phyloP scores from a whole-genome alignment of 1,284 basidiomycete species.

The Cryptococcus wingfieldii region DNA sequence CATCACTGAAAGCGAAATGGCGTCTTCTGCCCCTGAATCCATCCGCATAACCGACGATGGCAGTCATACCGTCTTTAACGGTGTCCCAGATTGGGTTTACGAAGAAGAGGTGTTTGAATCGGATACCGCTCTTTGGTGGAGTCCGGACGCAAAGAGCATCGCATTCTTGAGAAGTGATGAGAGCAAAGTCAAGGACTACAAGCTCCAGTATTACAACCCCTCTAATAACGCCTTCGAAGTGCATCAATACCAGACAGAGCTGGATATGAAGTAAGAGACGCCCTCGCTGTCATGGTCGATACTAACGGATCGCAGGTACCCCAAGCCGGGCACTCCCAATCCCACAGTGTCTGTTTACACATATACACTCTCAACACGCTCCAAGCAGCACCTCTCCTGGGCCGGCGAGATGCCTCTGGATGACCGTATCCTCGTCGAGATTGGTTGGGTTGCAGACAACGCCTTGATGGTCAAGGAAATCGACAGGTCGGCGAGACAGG shows the following conservation, averaged over 20 bases:
- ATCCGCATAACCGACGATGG: constrained; percentile 79
- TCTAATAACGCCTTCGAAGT: constrained; percentile 62
- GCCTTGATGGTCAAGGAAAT: constrained; percentile 82
- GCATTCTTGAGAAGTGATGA: constrained; percentile 88
- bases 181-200: constrained; percentile 76
- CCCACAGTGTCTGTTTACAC: constrained; percentile 80
- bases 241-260: constrained; percentile 70
- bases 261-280: constrained; percentile 65
- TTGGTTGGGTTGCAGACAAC: constrained; percentile 75
- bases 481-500: constrained; percentile 72
- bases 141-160: constrained; percentile 71
- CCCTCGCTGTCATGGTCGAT: neutral
- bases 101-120: constrained; percentile 81
- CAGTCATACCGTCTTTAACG: constrained; percentile 80
- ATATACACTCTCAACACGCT: constrained; percentile 55
- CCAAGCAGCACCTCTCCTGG: constrained; percentile 64
- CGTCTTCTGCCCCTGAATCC: constrained; percentile 11
- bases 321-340: constrained; percentile 79
- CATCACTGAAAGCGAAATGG: constrained; percentile 51
- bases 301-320: constrained; percentile 38
- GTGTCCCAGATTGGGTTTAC: constrained; percentile 95
- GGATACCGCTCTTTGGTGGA: constrained; percentile 85
- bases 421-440: constrained; percentile 72
- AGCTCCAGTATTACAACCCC: constrained; percentile 87
- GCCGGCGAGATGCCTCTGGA: constrained; percentile 56